phyloP scores from a whole-genome alignment of 2,329 filamentous ascomycete species.

The Stemphylium vesicarium region DNA sequence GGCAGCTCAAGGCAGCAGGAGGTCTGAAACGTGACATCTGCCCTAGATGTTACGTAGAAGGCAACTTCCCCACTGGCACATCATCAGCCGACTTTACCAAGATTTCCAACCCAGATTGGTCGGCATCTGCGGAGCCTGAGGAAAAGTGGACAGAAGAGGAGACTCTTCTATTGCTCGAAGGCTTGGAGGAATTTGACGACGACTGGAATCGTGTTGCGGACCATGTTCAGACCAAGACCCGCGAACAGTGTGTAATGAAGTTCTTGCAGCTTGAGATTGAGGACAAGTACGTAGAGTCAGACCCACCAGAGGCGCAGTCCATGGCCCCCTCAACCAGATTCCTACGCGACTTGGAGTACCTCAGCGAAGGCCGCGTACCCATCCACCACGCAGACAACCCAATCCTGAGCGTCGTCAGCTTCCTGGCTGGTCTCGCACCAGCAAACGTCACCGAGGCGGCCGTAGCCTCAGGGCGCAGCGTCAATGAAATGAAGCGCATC shows the following conservation, averaged over 20 bases:
- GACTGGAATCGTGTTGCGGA: constrained; percentile 94
- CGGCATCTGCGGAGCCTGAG: constrained; percentile 78
- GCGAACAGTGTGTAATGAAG: constrained; percentile 95
- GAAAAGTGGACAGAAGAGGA: constrained; percentile 92
- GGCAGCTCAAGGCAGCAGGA: constrained; percentile 59
- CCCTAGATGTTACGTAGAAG: constrained; percentile 87
- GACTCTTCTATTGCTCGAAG: constrained; percentile 86
- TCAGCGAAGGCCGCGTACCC: constrained; percentile 77
- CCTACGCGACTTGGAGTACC: constrained; percentile 64
- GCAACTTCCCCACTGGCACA: constrained; percentile 80
- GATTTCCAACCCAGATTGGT: constrained; percentile 86
- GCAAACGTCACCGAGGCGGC: constrained; percentile 83
- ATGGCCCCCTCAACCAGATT: constrained; percentile 55
- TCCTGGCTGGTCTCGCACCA: constrained; percentile 88
- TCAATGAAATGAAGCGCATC: constrained; percentile 81
- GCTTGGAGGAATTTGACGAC: constrained; percentile 89
- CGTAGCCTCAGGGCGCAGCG: constrained; percentile 79
- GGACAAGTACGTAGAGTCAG: constrained; percentile 91
- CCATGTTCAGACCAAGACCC: constrained; percentile 87
- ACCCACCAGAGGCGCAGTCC: constrained; percentile 59
- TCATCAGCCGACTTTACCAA: constrained; percentile 82
- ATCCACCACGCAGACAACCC: constrained; percentile 95
- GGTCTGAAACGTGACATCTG: constrained; percentile 85
- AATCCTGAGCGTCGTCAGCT: constrained; percentile 93
- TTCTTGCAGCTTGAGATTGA: constrained; percentile 97